Conservation (phyloP, 306 rosid genomes). For the Pterocarpus santalinus region DNA sequence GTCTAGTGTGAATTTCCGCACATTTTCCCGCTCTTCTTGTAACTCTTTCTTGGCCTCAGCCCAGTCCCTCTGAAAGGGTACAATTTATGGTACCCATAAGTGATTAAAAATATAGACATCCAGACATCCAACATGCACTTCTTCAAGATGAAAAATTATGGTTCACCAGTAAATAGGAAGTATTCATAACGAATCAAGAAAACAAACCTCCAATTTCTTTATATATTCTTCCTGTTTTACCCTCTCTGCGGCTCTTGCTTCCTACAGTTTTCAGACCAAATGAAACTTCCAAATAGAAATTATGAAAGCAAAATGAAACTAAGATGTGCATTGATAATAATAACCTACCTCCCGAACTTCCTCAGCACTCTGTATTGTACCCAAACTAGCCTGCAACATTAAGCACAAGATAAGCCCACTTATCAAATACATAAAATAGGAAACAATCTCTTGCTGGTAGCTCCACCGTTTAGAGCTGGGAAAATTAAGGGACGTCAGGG, state of each 20-base stretch:
- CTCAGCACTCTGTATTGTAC: conserved; percentile 84
- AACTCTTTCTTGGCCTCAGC: conserved; percentile 92
- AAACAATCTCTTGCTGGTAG: neutral
- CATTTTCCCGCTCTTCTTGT: conserved; percentile 78
- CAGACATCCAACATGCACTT: neutral
- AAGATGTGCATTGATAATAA: conserved; percentile 10
- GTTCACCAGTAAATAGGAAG: neutral
- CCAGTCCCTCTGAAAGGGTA: conserved; percentile 83
- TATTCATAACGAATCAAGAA: conserved; percentile 28
- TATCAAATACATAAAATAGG: neutral
- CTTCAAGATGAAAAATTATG: neutral
- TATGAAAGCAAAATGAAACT: conserved; percentile 5
- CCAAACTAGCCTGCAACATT: conserved; percentile 77
- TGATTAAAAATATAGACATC: neutral
- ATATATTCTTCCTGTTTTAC: conserved; percentile 78
- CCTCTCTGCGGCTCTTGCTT: conserved; percentile 91
- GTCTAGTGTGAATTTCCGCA: conserved; percentile 66
- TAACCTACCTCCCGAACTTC: conserved; percentile 82
- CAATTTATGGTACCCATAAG: conserved; percentile 24
- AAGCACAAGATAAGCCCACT: conserved; percentile 49
- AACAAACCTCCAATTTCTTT: conserved; percentile 77
- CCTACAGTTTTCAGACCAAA: conserved; percentile 60
- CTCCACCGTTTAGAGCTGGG: neutral
- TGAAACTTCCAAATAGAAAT: conserved; percentile 27
- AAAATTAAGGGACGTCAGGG: neutral